Base-by-base conservation (phyloP, 1,139 yeast species). In the Saccharomyces hybrid region DNA sequence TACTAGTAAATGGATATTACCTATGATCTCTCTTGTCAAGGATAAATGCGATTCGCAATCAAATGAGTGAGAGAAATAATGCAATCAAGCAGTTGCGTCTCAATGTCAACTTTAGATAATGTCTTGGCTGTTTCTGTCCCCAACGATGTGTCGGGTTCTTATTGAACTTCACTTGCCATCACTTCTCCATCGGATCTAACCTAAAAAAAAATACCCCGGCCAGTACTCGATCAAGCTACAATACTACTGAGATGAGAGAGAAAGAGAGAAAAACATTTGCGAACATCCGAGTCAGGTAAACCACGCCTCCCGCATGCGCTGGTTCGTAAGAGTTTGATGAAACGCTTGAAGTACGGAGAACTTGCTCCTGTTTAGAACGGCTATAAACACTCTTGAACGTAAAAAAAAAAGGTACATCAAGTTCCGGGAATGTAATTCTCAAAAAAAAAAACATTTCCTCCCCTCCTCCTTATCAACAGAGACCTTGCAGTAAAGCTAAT, bases 151-250 rank as follows among this genome's bases (percentile, higher is more conserved):
- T 34, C 25, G 42, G 42, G 25, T 34, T 34, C 11, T 16, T 34
- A 14, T 34, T 16, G 11, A 34, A 34, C 42, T 34, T 34, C 42
- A 16, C 11, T 14, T 16, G 42, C 42, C 23, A 34, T 34, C 42
- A 34, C 13, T 11, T 34, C 25, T 34, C 42, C 42, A 34, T 34
- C 42, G 42, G 42, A 34, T 34, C 42, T 34, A 34, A 34, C 42
- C 19, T 14, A 34, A 16, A 34, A 34, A n/a, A 23, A 42, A 41
- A 49, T 41, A 29, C 32, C 46, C 48, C 48, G 48, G 19, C 31
- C 8, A 46, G 29, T 8, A 46, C 25, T 14, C 42, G 13, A 34
- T 34, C 23, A 34, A 4, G 3, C 23, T 7, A 34, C 42, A 14
- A 34, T 2, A 34, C 19, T 8, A 34, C 25, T 8, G 9, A 16